phyloP scores from a whole-genome alignment of 2,329 filamentous ascomycete genomes.

The Cercospora sp. region DNA sequence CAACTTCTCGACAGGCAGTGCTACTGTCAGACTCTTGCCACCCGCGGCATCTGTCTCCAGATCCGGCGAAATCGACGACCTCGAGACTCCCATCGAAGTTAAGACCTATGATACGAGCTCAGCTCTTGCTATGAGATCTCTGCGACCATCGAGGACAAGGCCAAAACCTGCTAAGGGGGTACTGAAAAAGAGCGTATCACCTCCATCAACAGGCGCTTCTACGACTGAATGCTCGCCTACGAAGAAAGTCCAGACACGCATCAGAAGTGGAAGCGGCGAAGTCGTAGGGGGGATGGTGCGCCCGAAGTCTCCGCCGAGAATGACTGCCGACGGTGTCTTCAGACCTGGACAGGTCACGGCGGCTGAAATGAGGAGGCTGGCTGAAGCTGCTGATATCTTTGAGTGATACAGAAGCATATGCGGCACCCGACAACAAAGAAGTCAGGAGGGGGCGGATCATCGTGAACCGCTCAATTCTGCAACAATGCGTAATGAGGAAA shows the following conservation, averaged over 20 bases:
- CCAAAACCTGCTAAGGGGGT: slow-evolving; percentile 24
- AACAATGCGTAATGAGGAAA: slow-evolving; percentile 2
- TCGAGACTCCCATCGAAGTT: slow-evolving; percentile 16
- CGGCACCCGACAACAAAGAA: background rate
- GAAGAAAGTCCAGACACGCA: background rate
- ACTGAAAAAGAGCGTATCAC: slow-evolving; percentile 21
- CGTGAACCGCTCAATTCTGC: background rate
- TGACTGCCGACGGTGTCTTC: background rate
- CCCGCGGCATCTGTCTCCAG: background rate
- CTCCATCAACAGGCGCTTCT: slow-evolving; percentile 7
- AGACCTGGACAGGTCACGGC: background rate
- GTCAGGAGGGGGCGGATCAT: background rate
- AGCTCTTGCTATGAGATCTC: background rate
- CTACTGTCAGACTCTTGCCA: background rate
- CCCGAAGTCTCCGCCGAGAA: background rate
- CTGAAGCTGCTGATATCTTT: background rate
- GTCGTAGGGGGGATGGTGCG: background rate
- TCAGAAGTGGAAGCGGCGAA: background rate
- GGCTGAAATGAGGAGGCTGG: background rate
- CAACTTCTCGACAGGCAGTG: slow-evolving; percentile 1
- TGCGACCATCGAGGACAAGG: slow-evolving; percentile 18
- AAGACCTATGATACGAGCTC: slow-evolving; percentile 12
- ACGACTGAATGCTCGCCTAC: slow-evolving; percentile 8
- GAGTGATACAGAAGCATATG: background rate
- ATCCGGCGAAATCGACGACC: background rate